Evolutionary conservation across 2,329 filamentous ascomycete genomes (phyloP), one percentile per base, ranked within the genome.

Genomic region (Orbilia oligospora): DNA sequence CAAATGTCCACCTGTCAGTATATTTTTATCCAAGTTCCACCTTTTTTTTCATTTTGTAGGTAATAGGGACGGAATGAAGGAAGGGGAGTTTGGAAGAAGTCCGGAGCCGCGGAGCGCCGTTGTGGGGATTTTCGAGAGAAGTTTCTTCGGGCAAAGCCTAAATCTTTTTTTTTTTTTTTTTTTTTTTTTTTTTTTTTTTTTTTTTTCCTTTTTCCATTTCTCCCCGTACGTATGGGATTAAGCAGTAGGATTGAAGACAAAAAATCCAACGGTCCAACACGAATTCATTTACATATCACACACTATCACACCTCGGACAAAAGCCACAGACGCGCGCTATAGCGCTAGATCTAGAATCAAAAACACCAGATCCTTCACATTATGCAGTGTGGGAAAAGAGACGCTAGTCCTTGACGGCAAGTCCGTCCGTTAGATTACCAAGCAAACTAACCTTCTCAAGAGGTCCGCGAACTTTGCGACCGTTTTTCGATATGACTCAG

Each of bases 201-300:
- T n/a, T n/a, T n/a, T n/a, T n/a, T n/a, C n/a, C n/a, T n/a, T n/a
- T n/a, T n/a, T n/a, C n/a, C n/a, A n/a, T n/a, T n/a, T n/a, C n/a
- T n/a, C n/a, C n/a, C n/a, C n/a, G n/a, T n/a, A n/a, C n/a, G n/a
- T n/a, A n/a, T n/a, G n/a, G n/a, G n/a, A n/a, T n/a, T n/a, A n/a
- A n/a, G n/a, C n/a, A n/a, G n/a, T n/a, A n/a, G n/a, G n/a, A n/a
- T n/a, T n/a, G n/a, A 20, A 46, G n/a, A 36, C 1, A 14, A 56
- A 68, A 66, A 51, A 56, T 67, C 24, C 65, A 68, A 68, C 65
- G 36, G 24, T 53, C 30, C 64, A 67, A 67, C 64, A 55, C 64
- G 48, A 51, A 51, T 55, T 6, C 24, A 1, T 14, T 4, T n/a
- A n/a, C 24, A 6, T 30, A 14, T 20, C 49, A 49, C 18, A 18